A percentile compares a stretch with the other conserved stretches of the same genome.
Evolutionary conservation across 108 stramenopile genomes (phyloP).

Genomic region (Cyclotella kingstonii): DNA sequence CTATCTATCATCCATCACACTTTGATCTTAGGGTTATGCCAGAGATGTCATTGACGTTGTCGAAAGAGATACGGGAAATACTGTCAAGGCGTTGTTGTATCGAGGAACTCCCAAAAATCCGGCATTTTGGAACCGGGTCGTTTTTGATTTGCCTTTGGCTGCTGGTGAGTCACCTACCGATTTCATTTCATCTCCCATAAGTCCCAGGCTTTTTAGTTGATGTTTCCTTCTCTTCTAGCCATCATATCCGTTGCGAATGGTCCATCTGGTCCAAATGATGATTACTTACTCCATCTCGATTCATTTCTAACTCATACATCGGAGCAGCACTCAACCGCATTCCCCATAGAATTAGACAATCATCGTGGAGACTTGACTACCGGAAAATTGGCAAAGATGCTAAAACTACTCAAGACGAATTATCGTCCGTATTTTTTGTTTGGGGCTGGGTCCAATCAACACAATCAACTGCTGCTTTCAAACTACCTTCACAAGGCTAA

Average conservation of each 20-base stretch:
- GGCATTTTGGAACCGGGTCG: constrained; percentile 69
- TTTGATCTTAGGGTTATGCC: constrained; percentile 52
- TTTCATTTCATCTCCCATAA: too few relatives aligned
- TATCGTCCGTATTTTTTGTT: constrained; percentile 63
- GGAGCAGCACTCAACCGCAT: constrained; percentile 8
- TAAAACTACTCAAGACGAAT: constrained; percentile 45
- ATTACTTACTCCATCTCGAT: constrained; percentile 59
- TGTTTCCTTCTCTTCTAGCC: constrained; percentile 22
- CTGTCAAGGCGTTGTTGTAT: constrained; percentile 69
- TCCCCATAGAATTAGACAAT: constrained; percentile 7
- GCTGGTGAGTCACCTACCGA: constrained; percentile 45
- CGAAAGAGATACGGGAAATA: constrained; percentile 63
- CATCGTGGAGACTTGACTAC: constrained; percentile 42
- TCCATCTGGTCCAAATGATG: constrained; percentile 64
- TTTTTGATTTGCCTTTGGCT: constrained; percentile 62
- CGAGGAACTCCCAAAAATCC: constrained; percentile 85
- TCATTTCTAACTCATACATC: constrained; percentile 52
- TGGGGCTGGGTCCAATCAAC: constrained; percentile 81
- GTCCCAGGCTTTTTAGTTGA: constrained; percentile 1
- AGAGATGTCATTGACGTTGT: constrained; percentile 78
- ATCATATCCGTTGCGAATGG: constrained; percentile 67
- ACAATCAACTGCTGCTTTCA: constrained; percentile 61
- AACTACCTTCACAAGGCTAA: too few relatives aligned
- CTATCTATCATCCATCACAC: neutral
- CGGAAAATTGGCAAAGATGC: constrained; percentile 58